Evolutionary conservation across 2,329 filamentous ascomycete species (phyloP), one percentile per base, ranked within the genome.

Genomic region (Conoideocrella luteorostrata): DNA sequence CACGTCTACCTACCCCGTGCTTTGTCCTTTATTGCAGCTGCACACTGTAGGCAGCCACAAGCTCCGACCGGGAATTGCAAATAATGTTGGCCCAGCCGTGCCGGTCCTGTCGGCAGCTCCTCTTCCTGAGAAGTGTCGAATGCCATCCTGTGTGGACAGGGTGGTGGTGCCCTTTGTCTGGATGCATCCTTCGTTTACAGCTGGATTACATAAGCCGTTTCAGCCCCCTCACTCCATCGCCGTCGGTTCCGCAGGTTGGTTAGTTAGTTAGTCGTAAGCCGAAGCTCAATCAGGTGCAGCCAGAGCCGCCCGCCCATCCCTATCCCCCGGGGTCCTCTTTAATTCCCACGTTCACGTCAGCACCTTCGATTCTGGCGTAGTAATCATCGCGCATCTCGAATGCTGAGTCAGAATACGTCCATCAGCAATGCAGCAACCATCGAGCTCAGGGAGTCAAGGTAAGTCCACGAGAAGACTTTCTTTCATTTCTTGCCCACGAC

Each of bases 351-450:
- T 47, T 47, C 51, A 53, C 43, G 51, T 53, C 51, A 53, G 51
- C 51, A 53, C 37, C 39, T 44, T 47, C 45, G 43, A 44, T 43
- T 47, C 46, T 49, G 47, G 48, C 50, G 50, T 52, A 52, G 46
- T 47, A 43, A 51, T 52, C 49, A 47, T 48, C 47, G 39, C 49
- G 45, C 45, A 46, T 41, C 44, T 48, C 43, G 46, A 50, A 50
- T 53, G 51, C 51, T 53, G 51, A 53, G 49, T 53, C 51, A 53
- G 51, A 52, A 46, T 41, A 39, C 40, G 21, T 22, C 41, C 37
- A 34, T 39, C 17, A 50, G 50, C 45, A 47, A 51, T 44, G 44
- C 50, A 49, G 51, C 50, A 48, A 48, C 42, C 51, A 24, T 50
- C 50, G 46, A 48, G 47, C 40, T 45, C 45, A 32, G 43, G 49